phyloP scores from a whole-genome alignment of 2,329 filamentous ascomycete species.

The Harringtonia aguacate region DNA sequence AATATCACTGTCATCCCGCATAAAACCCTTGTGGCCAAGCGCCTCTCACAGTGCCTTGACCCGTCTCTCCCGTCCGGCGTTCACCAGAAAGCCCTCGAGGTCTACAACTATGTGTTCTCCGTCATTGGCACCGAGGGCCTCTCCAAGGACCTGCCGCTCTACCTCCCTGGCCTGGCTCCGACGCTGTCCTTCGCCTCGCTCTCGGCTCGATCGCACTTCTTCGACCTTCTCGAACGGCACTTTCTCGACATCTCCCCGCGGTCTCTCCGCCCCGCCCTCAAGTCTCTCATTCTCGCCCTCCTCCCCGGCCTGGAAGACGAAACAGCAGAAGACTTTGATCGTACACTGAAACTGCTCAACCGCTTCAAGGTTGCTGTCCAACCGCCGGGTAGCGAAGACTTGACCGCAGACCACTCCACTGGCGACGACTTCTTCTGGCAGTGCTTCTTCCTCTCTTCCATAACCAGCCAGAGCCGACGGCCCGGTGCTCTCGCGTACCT shows the following conservation, averaged over 20 bases:
- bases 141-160: conserved; percentile 72
- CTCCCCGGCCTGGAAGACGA: conserved; percentile 91
- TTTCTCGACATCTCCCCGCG: conserved; percentile 61
- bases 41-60: conserved; percentile 89
- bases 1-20: conserved; percentile 66
- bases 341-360: conserved; percentile 68
- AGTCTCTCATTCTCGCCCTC: conserved; percentile 79
- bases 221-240: conserved; percentile 73
- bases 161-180: conserved; percentile 79
- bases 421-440: conserved; percentile 95
- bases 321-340: conserved; percentile 92
- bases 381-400: conserved; percentile 36
- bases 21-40: conserved; percentile 74
- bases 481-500: conserved; percentile 84
- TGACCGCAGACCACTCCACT: conserved; percentile 41
- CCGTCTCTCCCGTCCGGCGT: conserved; percentile 89
- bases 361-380: conserved; percentile 62
- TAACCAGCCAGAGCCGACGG: conserved; percentile 77
- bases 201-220: conserved; percentile 74
- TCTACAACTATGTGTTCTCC: conserved; percentile 82
- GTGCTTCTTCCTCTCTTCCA: conserved; percentile 86
- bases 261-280: conserved; percentile 75
- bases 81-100: conserved; percentile 92
- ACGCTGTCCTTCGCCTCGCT: conserved; percentile 92
- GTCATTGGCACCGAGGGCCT: conserved; percentile 74